A percentile compares a stretch with the other conserved stretches of the same genome.
Conservation (phyloP, 257 asterid genomes). For the Solanum ossicruentum region DNA sequence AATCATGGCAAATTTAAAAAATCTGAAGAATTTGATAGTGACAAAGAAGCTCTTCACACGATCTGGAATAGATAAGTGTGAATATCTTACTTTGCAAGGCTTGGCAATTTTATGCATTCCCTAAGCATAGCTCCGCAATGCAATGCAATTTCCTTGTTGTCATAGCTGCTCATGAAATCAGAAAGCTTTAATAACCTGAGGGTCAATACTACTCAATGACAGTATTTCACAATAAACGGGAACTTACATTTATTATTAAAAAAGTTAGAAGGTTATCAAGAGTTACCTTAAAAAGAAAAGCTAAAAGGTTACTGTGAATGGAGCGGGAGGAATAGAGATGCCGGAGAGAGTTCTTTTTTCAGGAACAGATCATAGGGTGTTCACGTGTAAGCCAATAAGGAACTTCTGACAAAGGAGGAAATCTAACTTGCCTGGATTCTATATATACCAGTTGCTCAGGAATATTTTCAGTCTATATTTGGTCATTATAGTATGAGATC, state of each 20-base stretch:
- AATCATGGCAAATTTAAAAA: neutral
- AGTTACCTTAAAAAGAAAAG: neutral
- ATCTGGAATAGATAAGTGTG: neutral
- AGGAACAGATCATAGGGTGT: neutral
- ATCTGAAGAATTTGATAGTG: neutral
- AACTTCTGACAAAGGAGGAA: neutral
- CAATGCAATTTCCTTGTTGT: constrained; percentile 92
- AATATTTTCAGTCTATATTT: neutral
- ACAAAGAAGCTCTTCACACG: neutral
- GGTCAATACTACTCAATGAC: neutral
- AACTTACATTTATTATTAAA: neutral
- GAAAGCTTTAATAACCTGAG: neutral
- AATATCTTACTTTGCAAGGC: constrained; percentile 80
- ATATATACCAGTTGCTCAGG: neutral
- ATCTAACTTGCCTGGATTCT: neutral
- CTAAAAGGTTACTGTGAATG: neutral
- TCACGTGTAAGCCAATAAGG: neutral
- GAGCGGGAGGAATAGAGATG: neutral
- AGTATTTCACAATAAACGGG: neutral
- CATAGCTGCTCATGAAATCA: constrained; percentile 54
- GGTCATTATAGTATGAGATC: neutral
- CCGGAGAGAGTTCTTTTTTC: neutral
- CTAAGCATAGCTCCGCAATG: constrained; percentile 94
- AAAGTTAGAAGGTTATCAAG: neutral
- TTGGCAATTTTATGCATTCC: constrained; percentile 83